These are phyloP conservation scores for Hansenula lynferdii DNA, from an alignment of 1,139 yeast genomes.

Conservation along the genomic window DNA sequence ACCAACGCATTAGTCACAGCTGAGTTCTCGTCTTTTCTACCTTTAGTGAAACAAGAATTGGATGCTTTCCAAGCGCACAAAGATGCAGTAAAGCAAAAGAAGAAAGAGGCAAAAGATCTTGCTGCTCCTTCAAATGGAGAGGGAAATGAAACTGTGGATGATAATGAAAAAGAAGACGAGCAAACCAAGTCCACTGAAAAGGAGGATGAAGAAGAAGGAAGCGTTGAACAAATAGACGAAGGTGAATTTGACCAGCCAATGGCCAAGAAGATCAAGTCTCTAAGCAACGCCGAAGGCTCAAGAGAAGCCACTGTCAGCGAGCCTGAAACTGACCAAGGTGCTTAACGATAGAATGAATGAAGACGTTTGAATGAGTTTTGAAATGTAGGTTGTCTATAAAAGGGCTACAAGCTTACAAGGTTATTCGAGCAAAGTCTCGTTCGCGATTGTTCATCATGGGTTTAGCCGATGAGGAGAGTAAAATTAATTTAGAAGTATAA, in stretches of 20 bases:
- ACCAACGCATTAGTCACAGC: slow-evolving; percentile 51
- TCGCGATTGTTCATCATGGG: no score
- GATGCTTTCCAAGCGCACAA: slow-evolving; percentile 38
- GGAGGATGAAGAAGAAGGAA: slow-evolving; percentile 12
- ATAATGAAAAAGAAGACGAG: slow-evolving; percentile 13
- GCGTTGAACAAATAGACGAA: background rate
- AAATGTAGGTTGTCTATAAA: no score
- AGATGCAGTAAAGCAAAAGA: slow-evolving; percentile 31
- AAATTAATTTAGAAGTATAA: no score
- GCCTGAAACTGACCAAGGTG: slow-evolving; percentile 1
- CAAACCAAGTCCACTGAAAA: slow-evolving; percentile 14
- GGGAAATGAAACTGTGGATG: slow-evolving; percentile 8
- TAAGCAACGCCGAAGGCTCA: background rate
- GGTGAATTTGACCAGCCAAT: slow-evolving; percentile 8
- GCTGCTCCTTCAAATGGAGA: slow-evolving; percentile 11
- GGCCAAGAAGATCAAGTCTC: slow-evolving; percentile 7
- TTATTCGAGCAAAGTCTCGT: no score
- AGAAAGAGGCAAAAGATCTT: slow-evolving; percentile 22
- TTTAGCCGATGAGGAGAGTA: no score
- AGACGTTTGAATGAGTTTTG: no score
- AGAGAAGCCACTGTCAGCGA: slow-evolving; percentile 5
- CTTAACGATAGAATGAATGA: background rate
- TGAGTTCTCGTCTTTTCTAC: slow-evolving; percentile 50
- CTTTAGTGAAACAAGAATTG: slow-evolving; percentile 47
- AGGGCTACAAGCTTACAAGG: no score